Percentiles rank a stretch among this genome's conserved stretches.
Conservation (phyloP, 2,329 filamentous ascomycete species). For the Aspergillus quadrilineatus region DNA sequence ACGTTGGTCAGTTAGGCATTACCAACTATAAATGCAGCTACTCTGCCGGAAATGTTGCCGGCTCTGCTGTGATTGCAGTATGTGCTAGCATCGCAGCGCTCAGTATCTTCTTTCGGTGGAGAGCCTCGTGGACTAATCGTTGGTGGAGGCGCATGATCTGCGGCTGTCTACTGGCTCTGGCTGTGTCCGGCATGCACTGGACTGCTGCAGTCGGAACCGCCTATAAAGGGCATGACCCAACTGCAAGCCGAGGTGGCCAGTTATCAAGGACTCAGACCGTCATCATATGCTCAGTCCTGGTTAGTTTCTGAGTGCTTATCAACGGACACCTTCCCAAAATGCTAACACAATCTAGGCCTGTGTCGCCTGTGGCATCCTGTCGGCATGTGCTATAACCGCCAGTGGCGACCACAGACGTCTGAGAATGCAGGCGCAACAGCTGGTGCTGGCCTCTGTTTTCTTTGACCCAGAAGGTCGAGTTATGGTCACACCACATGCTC, state of each 20-base stretch:
- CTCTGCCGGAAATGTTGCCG: slow-evolving; percentile 59
- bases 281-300: slow-evolving; percentile 70
- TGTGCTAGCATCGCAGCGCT: slow-evolving; percentile 69
- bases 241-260: slow-evolving; percentile 38
- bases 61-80: slow-evolving; percentile 70
- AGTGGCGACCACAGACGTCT: slow-evolving; percentile 55
- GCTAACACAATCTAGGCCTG: slow-evolving; percentile 51
- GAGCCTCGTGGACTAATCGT: slow-evolving; percentile 71
- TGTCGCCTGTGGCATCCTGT: slow-evolving; percentile 60
- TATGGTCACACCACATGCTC: slow-evolving; percentile 48
- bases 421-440: slow-evolving; percentile 61
- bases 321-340: neutral
- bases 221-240: slow-evolving; percentile 59
- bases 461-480: slow-evolving; percentile 46
- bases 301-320: slow-evolving; percentile 39
- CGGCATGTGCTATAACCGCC: slow-evolving; percentile 55
- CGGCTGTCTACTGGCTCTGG: slow-evolving; percentile 66
- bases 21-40: slow-evolving; percentile 72
- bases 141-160: slow-evolving; percentile 73
- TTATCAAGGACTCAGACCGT: slow-evolving; percentile 65
- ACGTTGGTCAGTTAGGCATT: slow-evolving; percentile 80
- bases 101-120: slow-evolving; percentile 73
- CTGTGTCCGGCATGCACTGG: slow-evolving; percentile 87
- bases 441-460: slow-evolving; percentile 49
- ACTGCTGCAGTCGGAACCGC: slow-evolving; percentile 69